These are phyloP conservation scores for Sisymbrium irio DNA, from an alignment of 345 rosid genomes.

Conservation along the genomic window DNA sequence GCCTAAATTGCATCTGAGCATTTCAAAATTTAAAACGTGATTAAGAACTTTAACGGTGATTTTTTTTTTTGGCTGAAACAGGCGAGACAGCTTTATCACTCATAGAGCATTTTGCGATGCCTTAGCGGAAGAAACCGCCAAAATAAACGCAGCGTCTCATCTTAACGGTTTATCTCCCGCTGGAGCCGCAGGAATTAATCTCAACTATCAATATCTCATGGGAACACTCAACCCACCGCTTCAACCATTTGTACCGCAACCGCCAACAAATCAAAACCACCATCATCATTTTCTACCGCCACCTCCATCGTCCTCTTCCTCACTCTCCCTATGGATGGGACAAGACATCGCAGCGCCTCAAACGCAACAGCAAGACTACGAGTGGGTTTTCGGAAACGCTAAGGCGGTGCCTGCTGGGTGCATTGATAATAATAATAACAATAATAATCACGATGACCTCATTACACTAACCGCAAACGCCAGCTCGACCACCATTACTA, in stretches of 20 bases:
- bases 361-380: slow-evolving; percentile 30
- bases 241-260: slow-evolving; percentile 42
- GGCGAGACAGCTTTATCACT: slow-evolving; percentile 93
- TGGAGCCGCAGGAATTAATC: slow-evolving; percentile 21
- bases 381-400: slow-evolving; percentile 54
- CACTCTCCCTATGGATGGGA: slow-evolving; percentile 39
- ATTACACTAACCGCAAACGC: slow-evolving; percentile 36
- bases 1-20: not conserved
- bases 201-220: slow-evolving; percentile 58
- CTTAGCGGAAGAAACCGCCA: slow-evolving; percentile 91
- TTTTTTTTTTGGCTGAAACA: slow-evolving; percentile 35
- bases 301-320: slow-evolving; percentile 15
- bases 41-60: not conserved
- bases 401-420: slow-evolving; percentile 9
- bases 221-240: slow-evolving; percentile 47
- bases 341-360: slow-evolving; percentile 21
- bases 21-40: not conserved
- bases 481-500: slow-evolving; percentile 31
- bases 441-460: slow-evolving; percentile 18
- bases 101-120: slow-evolving; percentile 99
- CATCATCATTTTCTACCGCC: slow-evolving; percentile 21
- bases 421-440: slow-evolving; percentile 6
- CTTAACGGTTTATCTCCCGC: slow-evolving; percentile 29
- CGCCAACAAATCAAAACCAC: slow-evolving; percentile 14
- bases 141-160: slow-evolving; percentile 68